Conservation (phyloP, 148 eudicot genomes). For the Vaccinium myrtillus region DNA sequence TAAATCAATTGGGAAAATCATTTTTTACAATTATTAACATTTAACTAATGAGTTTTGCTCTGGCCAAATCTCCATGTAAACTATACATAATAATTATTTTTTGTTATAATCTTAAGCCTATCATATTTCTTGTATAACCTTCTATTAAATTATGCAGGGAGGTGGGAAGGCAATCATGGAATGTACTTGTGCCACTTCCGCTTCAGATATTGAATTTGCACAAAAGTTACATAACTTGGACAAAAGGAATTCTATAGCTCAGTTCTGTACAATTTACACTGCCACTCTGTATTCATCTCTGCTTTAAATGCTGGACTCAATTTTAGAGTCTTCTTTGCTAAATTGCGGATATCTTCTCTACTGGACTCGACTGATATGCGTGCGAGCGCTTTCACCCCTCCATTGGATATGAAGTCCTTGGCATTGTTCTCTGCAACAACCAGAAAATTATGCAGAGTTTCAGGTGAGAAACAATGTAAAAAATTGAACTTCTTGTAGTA, state of each 20-base stretch:
- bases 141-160: no score
- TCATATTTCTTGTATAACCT: no score
- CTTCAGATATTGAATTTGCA: not conserved
- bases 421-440: slow-evolving; percentile 70
- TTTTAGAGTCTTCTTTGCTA: slow-evolving; percentile 71
- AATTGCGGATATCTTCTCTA: slow-evolving; percentile 87
- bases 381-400: slow-evolving; percentile 62
- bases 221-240: not conserved
- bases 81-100: no score
- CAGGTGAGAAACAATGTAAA: not conserved
- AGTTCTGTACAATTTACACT: slow-evolving; percentile 4
- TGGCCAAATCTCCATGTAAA: no score
- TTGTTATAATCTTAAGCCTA: no score
- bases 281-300: slow-evolving; percentile 27
- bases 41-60: no score
- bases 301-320: slow-evolving; percentile 50
- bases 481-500: not conserved
- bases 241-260: slow-evolving; percentile 2
- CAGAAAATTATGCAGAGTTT: not conserved
- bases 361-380: slow-evolving; percentile 69
- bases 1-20: no score
- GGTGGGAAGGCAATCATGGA: not conserved
- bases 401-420: slow-evolving; percentile 61
- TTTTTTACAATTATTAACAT: no score
- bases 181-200: not conserved